Conservation (phyloP, 2,329 filamentous ascomycete genomes). For the Annulohypoxylon truncatum region DNA sequence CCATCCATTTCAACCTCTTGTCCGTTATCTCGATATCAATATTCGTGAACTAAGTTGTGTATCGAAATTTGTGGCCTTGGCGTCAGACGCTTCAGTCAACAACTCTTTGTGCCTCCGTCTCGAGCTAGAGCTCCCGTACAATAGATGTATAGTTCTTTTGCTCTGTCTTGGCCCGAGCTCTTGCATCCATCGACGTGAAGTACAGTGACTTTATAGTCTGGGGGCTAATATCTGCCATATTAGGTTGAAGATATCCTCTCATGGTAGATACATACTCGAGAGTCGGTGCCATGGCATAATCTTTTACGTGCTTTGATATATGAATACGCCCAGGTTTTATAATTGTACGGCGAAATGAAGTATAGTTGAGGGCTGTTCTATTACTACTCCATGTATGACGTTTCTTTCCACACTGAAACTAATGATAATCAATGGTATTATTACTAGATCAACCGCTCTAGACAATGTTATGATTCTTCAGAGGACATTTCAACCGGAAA, state of each 20-base stretch:
- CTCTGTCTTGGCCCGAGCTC: not conserved
- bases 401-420: not conserved
- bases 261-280: not conserved
- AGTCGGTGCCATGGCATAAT: not conserved
- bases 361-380: not conserved
- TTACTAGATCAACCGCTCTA: not conserved
- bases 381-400: no score
- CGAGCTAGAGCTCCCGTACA: not conserved
- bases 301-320: not conserved
- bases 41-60: not conserved
- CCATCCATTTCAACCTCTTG: conserved; percentile 1
- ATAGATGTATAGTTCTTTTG: not conserved
- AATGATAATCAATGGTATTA: not conserved
- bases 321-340: not conserved
- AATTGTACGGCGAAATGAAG: not conserved
- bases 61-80: not conserved
- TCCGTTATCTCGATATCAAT: not conserved
- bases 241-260: not conserved
- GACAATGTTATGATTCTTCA: not conserved
- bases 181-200: not conserved
- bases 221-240: not conserved
- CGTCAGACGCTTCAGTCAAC: not conserved
- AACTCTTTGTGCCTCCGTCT: not conserved
- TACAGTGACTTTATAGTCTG: not conserved
- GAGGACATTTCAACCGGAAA: not conserved